Percentiles rank a stretch among this genome's conserved stretches.
Evolutionary conservation across 345 rosid species (phyloP).

Genomic region (Syzygium aqueum): DNA sequence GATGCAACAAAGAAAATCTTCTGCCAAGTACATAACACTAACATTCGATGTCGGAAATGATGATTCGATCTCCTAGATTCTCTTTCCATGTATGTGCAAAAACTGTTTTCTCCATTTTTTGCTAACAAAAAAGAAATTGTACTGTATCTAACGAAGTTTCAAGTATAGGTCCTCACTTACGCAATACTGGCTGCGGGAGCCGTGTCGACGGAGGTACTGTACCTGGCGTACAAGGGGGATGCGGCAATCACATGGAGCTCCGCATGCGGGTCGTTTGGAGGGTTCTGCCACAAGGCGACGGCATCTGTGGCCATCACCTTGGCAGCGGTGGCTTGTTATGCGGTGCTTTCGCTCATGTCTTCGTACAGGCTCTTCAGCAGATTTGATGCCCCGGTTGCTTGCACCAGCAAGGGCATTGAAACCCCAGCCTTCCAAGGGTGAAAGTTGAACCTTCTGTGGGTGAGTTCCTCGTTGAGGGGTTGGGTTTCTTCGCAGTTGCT

Average conservation of each 20-base stretch:
- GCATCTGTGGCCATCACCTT: slow-evolving; percentile 58
- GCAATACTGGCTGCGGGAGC: slow-evolving; percentile 62
- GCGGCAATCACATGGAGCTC: slow-evolving; percentile 63
- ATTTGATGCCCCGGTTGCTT: slow-evolving; percentile 45
- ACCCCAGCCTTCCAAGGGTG: slow-evolving; percentile 18
- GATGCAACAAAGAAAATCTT: neutral
- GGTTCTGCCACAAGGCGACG: slow-evolving; percentile 69
- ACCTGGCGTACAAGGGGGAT: slow-evolving; percentile 68
- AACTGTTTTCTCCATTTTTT: neutral
- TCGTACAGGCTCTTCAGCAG: slow-evolving; percentile 79
- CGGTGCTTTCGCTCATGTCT: slow-evolving; percentile 51
- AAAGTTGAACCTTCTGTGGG: slow-evolving; percentile 7
- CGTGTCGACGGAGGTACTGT: slow-evolving; percentile 59
- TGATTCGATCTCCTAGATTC: neutral
- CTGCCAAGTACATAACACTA: neutral
- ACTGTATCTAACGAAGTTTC: neutral
- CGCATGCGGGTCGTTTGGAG: slow-evolving; percentile 44
- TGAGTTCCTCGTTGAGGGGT: neutral
- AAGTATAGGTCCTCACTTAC: slow-evolving; percentile 48
- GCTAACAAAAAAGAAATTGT: neutral
- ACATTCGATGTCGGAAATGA: neutral
- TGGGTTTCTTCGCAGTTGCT: neutral
- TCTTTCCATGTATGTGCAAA: neutral
- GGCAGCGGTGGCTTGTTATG: slow-evolving; percentile 32
- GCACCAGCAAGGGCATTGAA: slow-evolving; percentile 28